Base-by-base conservation (phyloP, 2,329 filamentous ascomycete species). In the Microsporum ferrugineum region DNA sequence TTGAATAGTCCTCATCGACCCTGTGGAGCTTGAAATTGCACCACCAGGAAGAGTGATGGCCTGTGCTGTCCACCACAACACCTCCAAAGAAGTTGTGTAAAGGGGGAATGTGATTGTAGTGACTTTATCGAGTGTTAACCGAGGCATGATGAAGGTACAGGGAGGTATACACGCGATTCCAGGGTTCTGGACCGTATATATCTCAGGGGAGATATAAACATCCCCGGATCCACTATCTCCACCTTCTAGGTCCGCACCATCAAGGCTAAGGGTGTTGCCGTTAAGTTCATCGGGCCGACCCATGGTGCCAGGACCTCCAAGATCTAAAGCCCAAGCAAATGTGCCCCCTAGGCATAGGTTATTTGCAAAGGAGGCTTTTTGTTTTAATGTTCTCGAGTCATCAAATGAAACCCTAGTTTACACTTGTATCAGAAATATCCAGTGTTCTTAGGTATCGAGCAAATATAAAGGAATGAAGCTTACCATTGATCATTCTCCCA, bases 351-450 rank as follows among this genome's bases (percentile, higher is more conserved):
- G 62, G 33, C 75, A 72, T 2, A 55, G 49, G 1, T 61, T 60
- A 49, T 70, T 71, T 1, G 71, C 72, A 31, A 63, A 73, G 3
- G 71, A 66, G 0, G 65, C 63, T 61, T 76, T 76, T 36, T 66
- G 59, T 53, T 68, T 65, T 17, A 72, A 66, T 2, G 75, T 77
- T 5, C 70, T 65, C 0, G 39, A 60, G 60, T 77, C 74, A 55
- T 72, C 70, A 41, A 67, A 72, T 1, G 65, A 65, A 6, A 70
- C 63, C 61, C 61, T 62, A 43, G 8, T 49, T 33, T 7, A 31
- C n/a, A 7, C 38, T 34, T 29, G 27, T 39, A 12, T 39, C 10
- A 56, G 17, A 6, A 56, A 56, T 39, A 2, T 38, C n/a, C 53
- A 1, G 7, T 10, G 4, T 3, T 5, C 27, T 12, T 2, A 33